These are phyloP conservation scores for Solanum gandarillasii DNA, from an alignment of 257 asterid genomes.

Conservation along the genomic window DNA sequence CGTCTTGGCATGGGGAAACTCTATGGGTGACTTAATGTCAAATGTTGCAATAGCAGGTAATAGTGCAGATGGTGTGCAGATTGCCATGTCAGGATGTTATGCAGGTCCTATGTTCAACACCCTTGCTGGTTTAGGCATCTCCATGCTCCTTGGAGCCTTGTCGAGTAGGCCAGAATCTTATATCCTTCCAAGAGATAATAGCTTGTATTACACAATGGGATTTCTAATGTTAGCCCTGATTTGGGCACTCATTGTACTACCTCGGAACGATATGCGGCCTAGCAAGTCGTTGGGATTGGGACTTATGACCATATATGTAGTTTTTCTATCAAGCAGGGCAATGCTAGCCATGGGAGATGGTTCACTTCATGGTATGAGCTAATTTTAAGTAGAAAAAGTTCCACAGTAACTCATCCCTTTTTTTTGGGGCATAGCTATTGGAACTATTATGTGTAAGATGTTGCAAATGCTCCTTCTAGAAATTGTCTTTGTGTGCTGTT, in stretches of 20 bases:
- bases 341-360: constrained; percentile 45
- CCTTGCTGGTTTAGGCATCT: constrained; percentile 59
- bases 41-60: constrained; percentile 68
- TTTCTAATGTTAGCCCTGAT: constrained; percentile 38
- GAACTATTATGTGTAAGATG: background rate
- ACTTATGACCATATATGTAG: constrained; percentile 45
- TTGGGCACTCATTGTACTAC: constrained; percentile 63
- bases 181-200: constrained; percentile 38
- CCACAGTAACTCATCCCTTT: background rate
- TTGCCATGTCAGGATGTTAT: constrained; percentile 73
- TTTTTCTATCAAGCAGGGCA: constrained; percentile 40
- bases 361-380: constrained; percentile 17
- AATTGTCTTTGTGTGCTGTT: background rate
- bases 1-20: constrained; percentile 82
- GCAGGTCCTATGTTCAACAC: constrained; percentile 92
- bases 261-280: constrained; percentile 57
- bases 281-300: constrained; percentile 51
- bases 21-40: constrained; percentile 78
- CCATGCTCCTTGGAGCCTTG: constrained; percentile 65
- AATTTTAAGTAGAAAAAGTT: background rate
- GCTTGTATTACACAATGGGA: constrained; percentile 59
- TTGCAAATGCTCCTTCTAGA: background rate
- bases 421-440: background rate
- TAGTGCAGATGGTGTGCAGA: constrained; percentile 56
- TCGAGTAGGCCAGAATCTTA: constrained; percentile 34